Percentiles rank a stretch among this genome's conserved stretches.
phyloP scores from a whole-genome alignment of 805 yeast genomes.

The Candida boidinii region DNA sequence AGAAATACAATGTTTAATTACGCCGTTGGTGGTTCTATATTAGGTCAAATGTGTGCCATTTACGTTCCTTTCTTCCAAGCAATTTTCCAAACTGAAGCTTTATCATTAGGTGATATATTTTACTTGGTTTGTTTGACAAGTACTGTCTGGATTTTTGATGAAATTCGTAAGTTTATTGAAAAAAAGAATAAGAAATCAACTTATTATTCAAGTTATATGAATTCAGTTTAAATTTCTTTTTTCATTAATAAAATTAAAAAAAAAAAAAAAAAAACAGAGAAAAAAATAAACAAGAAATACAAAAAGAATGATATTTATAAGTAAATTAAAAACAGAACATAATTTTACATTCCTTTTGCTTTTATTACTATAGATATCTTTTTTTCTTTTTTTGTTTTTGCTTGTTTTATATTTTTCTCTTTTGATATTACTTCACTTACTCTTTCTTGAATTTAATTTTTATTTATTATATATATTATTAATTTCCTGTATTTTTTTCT shows the following conservation, averaged over 20 bases:
- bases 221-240: constrained; percentile 14
- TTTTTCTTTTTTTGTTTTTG: too few species aligned
- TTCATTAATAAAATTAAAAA: neutral
- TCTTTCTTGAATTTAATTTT: too few species aligned
- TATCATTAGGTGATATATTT: constrained; percentile 59
- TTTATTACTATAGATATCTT: too few species aligned
- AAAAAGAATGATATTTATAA: too few species aligned
- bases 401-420: too few species aligned
- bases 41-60: constrained; percentile 90
- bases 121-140: constrained; percentile 60
- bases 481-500: too few species aligned
- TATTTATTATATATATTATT: too few species aligned
- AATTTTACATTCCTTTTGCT: too few species aligned
- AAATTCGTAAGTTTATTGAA: constrained; percentile 51
- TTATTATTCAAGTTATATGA: constrained; percentile 18
- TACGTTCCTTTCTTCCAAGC: constrained; percentile 89
- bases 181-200: constrained; percentile 10
- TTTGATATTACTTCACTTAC: too few species aligned
- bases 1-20: constrained; percentile 85
- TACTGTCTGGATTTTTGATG: constrained; percentile 81
- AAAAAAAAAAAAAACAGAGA: too few species aligned
- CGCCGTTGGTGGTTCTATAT: constrained; percentile 79
- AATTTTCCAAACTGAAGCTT: constrained; percentile 91
- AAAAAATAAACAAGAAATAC: too few species aligned
- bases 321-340: too few species aligned